phyloP scores from a whole-genome alignment of 139 green algal species.

The Eudorina sp. region DNA sequence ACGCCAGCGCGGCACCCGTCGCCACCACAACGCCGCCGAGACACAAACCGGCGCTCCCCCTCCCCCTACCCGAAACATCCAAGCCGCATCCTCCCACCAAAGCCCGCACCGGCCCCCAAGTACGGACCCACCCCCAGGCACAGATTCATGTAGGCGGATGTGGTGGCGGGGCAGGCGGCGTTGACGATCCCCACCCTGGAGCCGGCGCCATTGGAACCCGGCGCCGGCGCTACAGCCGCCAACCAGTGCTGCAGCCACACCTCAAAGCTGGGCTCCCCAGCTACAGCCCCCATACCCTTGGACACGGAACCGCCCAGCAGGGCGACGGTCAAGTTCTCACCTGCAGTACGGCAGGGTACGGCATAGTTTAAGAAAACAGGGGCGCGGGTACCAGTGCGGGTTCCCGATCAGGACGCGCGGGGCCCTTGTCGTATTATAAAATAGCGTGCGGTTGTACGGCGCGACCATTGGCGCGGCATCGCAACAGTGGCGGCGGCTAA shows the following conservation, averaged over 20 bases:
- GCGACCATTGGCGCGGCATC: too few species aligned
- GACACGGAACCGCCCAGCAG: constrained; percentile 26
- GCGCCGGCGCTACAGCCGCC: neutral
- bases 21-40: too few species aligned
- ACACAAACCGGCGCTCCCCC: too few species aligned
- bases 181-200: constrained; percentile 25
- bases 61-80: too few species aligned
- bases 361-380: neutral
- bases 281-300: constrained; percentile 16
- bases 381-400: neutral
- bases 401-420: neutral
- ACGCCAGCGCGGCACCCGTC: too few species aligned
- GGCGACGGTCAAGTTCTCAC: neutral
- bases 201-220: neutral
- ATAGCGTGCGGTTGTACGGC: too few species aligned
- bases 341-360: neutral
- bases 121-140: constrained; percentile 12
- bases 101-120: too few species aligned
- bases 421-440: too few species aligned
- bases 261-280: neutral
- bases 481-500: too few species aligned
- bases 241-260: neutral
- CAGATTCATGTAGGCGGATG: constrained; percentile 29
- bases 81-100: too few species aligned
- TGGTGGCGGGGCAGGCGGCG: constrained; percentile 25